Evolutionary conservation across 371 early-diverging fungal species (phyloP).

Genomic region (Homolaphlyctis polyrhiza): DNA sequence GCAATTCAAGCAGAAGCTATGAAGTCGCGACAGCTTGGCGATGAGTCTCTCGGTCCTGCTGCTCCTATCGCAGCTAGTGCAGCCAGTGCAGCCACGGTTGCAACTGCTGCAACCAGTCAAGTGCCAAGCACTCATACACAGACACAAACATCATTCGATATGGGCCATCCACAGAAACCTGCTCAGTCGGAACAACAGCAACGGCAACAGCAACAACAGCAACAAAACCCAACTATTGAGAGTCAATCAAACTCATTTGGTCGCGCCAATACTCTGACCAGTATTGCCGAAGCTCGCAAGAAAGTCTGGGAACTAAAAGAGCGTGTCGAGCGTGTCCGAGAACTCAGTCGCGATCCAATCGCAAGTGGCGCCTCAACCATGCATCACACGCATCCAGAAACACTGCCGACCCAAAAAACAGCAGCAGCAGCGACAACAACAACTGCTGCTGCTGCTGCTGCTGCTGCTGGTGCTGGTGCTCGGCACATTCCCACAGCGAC

Average conservation of each 20-base stretch:
- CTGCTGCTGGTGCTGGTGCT: too few species aligned
- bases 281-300: conserved; percentile 13
- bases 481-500: too few species aligned
- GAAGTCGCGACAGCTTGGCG: neutral
- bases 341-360: conserved; percentile 1
- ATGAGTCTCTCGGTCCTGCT: neutral
- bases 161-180: neutral
- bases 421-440: too few species aligned
- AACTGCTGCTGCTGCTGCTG: too few species aligned
- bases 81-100: neutral
- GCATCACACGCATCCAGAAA: too few species aligned
- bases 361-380: neutral
- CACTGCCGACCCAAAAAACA: too few species aligned
- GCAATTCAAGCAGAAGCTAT: too few species aligned
- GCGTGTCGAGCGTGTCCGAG: conserved; percentile 9
- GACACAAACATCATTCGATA: neutral
- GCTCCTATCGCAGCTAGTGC: neutral
- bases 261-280: conserved; percentile 7
- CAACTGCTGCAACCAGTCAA: neutral
- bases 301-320: conserved; percentile 6
- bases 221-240: too few species aligned
- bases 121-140: neutral
- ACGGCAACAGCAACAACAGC: too few species aligned
- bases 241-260: too few species aligned
- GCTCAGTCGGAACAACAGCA: too few species aligned